Percentiles rank a stretch among this genome's conserved stretches.
These are phyloP conservation scores for Globisporangium acanthophoron DNA, from an alignment of 352 stramenopile genomes.

Conservation along the genomic window DNA sequence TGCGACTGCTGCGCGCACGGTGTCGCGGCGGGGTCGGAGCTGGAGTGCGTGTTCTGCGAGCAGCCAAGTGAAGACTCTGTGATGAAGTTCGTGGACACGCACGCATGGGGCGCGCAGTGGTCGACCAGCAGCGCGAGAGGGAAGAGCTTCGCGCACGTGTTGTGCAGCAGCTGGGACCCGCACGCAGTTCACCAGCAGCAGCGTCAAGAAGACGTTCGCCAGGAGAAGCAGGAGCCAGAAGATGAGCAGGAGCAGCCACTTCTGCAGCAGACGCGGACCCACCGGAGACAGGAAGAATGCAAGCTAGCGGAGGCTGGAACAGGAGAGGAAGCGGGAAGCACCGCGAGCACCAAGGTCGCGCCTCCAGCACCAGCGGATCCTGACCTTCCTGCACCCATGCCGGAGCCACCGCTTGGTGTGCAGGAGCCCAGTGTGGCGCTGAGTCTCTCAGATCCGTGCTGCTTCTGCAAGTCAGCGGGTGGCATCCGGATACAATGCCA, in stretches of 20 bases:
- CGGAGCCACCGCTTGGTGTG: constrained; percentile 2
- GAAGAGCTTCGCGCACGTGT: constrained; percentile 29
- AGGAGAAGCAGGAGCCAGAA: background rate
- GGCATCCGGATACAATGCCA: constrained; percentile 61
- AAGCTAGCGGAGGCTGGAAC: background rate
- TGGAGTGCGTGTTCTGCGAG: constrained; percentile 39
- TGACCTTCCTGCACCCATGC: constrained; percentile 1
- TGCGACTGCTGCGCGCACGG: constrained; percentile 36
- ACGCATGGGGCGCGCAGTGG: constrained; percentile 1
- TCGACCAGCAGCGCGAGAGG: background rate
- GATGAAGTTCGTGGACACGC: constrained; percentile 28
- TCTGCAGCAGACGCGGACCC: background rate
- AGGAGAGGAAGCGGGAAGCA: too few relatives aligned
- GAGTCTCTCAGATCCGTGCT: constrained; percentile 27
- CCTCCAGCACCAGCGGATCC: background rate
- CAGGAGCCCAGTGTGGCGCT: constrained; percentile 12
- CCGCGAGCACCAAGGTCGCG: too few relatives aligned
- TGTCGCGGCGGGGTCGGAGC: constrained; percentile 12
- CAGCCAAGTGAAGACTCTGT: constrained; percentile 12
- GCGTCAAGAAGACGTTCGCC: constrained; percentile 2
- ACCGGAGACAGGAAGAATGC: background rate
- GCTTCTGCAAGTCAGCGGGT: constrained; percentile 31
- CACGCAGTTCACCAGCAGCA: constrained; percentile 11
- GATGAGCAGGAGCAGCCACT: background rate
- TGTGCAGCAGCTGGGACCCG: constrained; percentile 52